Evolutionary conservation across 2,329 filamentous ascomycete genomes (phyloP).

Genomic region (Neofusicoccum kwambonambiense): DNA sequence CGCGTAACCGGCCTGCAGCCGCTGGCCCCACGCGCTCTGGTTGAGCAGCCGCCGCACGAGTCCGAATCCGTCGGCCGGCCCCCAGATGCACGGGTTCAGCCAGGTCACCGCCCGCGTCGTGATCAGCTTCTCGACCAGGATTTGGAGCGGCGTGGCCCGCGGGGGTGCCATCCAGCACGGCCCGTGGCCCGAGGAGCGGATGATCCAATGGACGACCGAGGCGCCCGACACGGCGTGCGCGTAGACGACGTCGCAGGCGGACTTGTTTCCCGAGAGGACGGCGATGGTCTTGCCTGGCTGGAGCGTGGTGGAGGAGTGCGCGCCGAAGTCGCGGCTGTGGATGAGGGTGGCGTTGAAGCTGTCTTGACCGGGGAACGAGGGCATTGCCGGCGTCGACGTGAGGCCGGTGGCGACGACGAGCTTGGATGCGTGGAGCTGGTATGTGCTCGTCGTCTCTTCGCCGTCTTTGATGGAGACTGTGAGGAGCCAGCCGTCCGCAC

Average conservation of each 20-base stretch:
- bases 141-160: constrained; percentile 66
- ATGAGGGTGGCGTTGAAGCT: constrained; percentile 55
- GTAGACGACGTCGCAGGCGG: constrained; percentile 63
- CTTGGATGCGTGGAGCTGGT: constrained; percentile 40
- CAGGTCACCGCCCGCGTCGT: constrained; percentile 67
- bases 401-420: constrained; percentile 63
- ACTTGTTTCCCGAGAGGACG: constrained; percentile 62
- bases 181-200: constrained; percentile 57
- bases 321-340: constrained; percentile 56
- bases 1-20: constrained; percentile 58
- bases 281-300: constrained; percentile 43
- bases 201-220: constrained; percentile 53
- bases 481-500: constrained; percentile 34
- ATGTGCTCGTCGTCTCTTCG: background rate
- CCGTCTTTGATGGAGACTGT: background rate
- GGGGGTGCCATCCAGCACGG: constrained; percentile 60
- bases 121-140: constrained; percentile 66
- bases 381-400: constrained; percentile 58
- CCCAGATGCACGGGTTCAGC: constrained; percentile 75
- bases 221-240: constrained; percentile 48
- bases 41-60: constrained; percentile 57
- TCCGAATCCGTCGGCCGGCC: constrained; percentile 59
- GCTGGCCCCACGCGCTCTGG: constrained; percentile 55
- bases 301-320: constrained; percentile 36
- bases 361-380: constrained; percentile 50